A percentile compares a stretch with the other conserved stretches of the same genome.
Conservation (phyloP, 352 stramenopile species). For the Phytophthora palmivora region DNA sequence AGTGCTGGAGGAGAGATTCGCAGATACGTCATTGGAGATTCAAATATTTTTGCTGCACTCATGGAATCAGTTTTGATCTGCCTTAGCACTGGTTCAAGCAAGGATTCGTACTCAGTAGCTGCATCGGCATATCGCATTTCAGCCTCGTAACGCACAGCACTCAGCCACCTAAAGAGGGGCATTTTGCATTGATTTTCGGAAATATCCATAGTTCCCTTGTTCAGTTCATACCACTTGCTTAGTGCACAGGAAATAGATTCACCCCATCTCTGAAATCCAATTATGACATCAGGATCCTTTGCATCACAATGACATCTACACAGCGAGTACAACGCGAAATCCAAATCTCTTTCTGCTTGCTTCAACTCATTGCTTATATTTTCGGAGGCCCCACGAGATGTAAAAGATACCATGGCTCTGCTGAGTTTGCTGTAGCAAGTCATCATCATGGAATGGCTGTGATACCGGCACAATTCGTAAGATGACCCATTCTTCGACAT, state of each 20-base stretch:
- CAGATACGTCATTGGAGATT: slow-evolving; percentile 38
- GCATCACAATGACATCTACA: slow-evolving; percentile 51
- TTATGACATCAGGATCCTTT: slow-evolving; percentile 63
- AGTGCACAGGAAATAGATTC: slow-evolving; percentile 41
- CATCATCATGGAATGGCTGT: slow-evolving; percentile 51
- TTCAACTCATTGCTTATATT: slow-evolving; percentile 37
- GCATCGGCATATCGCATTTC: slow-evolving; percentile 79
- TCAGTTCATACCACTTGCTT: slow-evolving; percentile 23
- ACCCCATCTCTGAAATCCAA: slow-evolving; percentile 55
- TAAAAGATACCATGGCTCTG: slow-evolving; percentile 32
- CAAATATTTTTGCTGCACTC: slow-evolving; percentile 26
- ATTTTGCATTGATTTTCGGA: slow-evolving; percentile 23
- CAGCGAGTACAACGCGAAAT: slow-evolving; percentile 52
- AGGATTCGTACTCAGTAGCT: slow-evolving; percentile 45
- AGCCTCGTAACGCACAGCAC: slow-evolving; percentile 48
- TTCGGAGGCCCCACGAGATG: slow-evolving; percentile 16
- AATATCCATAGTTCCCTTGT: slow-evolving; percentile 16
- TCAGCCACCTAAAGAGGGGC: slow-evolving; percentile 51
- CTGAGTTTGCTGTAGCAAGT: slow-evolving; percentile 47
- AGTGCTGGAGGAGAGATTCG: slow-evolving; percentile 47
- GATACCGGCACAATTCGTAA: slow-evolving; percentile 48
- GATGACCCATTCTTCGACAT: slow-evolving; percentile 41
- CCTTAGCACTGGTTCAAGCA: slow-evolving; percentile 44
- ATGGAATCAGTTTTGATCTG: not conserved
- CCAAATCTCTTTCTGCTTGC: slow-evolving; percentile 48